Base-by-base conservation (phyloP, 306 rosid species). In the Corylus heterophylla region DNA sequence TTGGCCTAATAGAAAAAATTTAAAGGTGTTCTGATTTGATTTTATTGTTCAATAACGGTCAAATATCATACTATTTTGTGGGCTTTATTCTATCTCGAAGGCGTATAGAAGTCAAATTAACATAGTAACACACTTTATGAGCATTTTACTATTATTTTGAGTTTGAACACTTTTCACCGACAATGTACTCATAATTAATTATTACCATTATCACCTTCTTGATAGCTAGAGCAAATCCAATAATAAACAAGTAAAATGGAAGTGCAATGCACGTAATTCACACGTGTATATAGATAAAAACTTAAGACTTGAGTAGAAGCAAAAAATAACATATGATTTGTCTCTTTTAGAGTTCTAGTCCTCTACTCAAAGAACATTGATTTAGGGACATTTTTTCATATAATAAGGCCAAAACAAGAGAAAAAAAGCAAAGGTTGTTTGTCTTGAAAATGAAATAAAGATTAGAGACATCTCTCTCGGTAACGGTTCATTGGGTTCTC, bases 371-470 rank as follows among this genome's bases (percentile, higher is more conserved):
- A 37, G 59, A 48, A 2, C 47, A 22, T 66, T 16, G 39, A 62
- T 2, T 9, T 2, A 4, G 55, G 56, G 69, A 76, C 77, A 8
- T 22, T 22, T 22, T 22, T 22, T 82, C 54, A 20, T 76, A 3
- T 29, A 14, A 13, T 18, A 54, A 31, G 55, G 71, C 64, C 25
- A 73, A 74, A 75, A 74, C 11, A 55, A n/a, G 66, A 42, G 50
- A 68, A 56, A 67, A 42, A 13, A 13, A 7, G 37, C 12, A 45
- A 10, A 44, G 13, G 77, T 44, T 31, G 69, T 78, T 73, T 61
- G 51, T 83, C 86, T 47, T 42, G 51, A 54, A 51, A 73, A 74
- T 9, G 78, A 80, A 39, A 54, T 6, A 18, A 59, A 31, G 35
- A 31, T 37, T 42, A 4, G 1, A 55, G 73, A 35, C 48, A 14